These are phyloP conservation scores for Lipomyces kockii DNA, from an alignment of 805 yeast species.

Conservation along the genomic window DNA sequence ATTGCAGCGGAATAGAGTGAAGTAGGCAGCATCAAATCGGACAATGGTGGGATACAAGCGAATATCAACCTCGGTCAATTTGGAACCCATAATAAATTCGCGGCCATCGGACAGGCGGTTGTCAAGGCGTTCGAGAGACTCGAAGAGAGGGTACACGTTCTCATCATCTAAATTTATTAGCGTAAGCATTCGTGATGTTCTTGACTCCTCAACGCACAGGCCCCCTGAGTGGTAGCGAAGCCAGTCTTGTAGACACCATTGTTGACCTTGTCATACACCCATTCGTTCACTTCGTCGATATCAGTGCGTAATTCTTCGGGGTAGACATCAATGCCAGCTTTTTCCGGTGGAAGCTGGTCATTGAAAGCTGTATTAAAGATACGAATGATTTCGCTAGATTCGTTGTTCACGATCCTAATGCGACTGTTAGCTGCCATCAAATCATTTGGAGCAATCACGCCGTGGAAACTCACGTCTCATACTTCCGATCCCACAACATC, in stretches of 20 bases:
- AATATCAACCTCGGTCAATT: constrained; percentile 86
- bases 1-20: constrained; percentile 93
- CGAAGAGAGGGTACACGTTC: constrained; percentile 67
- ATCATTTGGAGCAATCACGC: neutral
- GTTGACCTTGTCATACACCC: constrained; percentile 84
- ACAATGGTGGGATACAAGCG: constrained; percentile 84
- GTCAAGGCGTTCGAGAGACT: constrained; percentile 72
- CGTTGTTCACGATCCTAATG: constrained; percentile 76
- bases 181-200: neutral
- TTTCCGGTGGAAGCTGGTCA: constrained; percentile 47
- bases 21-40: constrained; percentile 91
- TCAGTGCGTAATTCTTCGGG: constrained; percentile 59
- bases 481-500: constrained; percentile 86
- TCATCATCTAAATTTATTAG: constrained; percentile 52
- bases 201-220: constrained; percentile 50
- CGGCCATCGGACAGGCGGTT: constrained; percentile 51
- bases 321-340: constrained; percentile 61
- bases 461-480: constrained; percentile 52
- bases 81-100: constrained; percentile 62
- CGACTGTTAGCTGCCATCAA: neutral
- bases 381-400: constrained; percentile 81
- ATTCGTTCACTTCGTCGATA: constrained; percentile 76
- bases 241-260: constrained; percentile 94
- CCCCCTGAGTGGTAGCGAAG: constrained; percentile 81
- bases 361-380: constrained; percentile 77